Evolutionary conservation across 176 grass and related monocot species (phyloP), one percentile per base, ranked within the genome.

Genomic region (Bromus sterilis): DNA sequence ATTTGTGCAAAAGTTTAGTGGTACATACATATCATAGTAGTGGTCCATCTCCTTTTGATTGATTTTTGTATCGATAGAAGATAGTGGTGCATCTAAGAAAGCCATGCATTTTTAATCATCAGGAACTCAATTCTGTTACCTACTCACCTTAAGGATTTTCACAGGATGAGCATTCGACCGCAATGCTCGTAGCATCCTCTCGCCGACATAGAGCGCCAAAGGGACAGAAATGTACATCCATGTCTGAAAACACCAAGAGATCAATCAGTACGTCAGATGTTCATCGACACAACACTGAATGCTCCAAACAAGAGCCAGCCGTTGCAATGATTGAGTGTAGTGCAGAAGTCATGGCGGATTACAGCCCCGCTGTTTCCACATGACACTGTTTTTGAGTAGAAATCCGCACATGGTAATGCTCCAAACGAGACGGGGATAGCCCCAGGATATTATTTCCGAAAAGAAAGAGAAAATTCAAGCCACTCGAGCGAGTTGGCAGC

Each of bases 211-310:
- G 36, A 95, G 69, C 14, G 83, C 34, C 87, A 99, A 79, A 0
- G 96, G 96, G 51, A 99, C 73, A 13, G 93, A 85, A 66, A 99
- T 93, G 89, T 99, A 99, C 91, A 99, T 99, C 96, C 96, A 99
- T 88, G 96, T 99, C 96, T 99, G 90, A 37, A 85, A 85, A 62
- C 36, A 75, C 31, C 78, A 75, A 16, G 65, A 75, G 48, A 74
- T 41, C 13, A 51, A 53, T 53, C 7, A 53, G 18, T 80, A 37
- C 53, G 56, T 78, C 36, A 87, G 35, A 49, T 28, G 11, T 8
- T 34, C 58, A 59, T 35, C 33, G 44, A 36, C 43, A 3, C 40
- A 23, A 81, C 9, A 42, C 35, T 25, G 25, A 29, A 30, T 29
- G 69, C 41, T 44, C 25, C 41, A 72, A 42, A 72, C 69, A 72